Evolutionary conservation across 768 basidiomycete species (phyloP).

Genomic region (Lentinula boryana): DNA sequence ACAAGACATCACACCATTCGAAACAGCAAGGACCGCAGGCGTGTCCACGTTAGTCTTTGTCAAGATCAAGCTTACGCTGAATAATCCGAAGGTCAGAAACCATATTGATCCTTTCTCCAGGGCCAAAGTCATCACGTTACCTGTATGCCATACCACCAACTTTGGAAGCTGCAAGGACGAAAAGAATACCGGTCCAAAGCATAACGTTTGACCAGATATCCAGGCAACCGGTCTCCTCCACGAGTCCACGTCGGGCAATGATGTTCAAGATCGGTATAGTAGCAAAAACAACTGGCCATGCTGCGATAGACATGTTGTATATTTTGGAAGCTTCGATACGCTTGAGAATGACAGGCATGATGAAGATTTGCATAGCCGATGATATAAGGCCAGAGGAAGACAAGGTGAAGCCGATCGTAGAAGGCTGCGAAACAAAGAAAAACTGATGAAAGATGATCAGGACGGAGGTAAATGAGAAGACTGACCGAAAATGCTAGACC

Average conservation of each 20-base stretch:
- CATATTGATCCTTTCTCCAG: not conserved
- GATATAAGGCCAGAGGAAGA: conserved; percentile 42
- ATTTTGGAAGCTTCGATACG: conserved; percentile 41
- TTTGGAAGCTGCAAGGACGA: not conserved
- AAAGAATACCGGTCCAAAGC: not conserved
- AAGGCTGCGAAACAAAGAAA: conserved; percentile 16
- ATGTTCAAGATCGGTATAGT: conserved; percentile 31
- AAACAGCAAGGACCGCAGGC: conserved; percentile 37
- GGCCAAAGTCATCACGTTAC: not conserved
- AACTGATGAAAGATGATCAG: not conserved
- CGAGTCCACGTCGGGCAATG: conserved; percentile 4
- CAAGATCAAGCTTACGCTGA: conserved; percentile 58
- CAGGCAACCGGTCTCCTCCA: not conserved
- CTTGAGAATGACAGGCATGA: conserved; percentile 48
- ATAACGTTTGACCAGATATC: not conserved
- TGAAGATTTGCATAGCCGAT: conserved; percentile 40
- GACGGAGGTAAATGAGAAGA: not conserved
- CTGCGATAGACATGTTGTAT: conserved; percentile 47
- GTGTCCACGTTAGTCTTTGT: conserved; percentile 47
- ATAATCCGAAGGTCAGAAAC: not conserved
- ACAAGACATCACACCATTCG: conserved; percentile 41
- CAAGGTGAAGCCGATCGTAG: conserved; percentile 47
- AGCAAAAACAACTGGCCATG: conserved; percentile 47
- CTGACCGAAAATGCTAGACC: conserved; percentile 57
- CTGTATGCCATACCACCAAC: not conserved